Evolutionary conservation across 2,329 filamentous ascomycete genomes (phyloP).

Genomic region (Neonectria neomacrospora): DNA sequence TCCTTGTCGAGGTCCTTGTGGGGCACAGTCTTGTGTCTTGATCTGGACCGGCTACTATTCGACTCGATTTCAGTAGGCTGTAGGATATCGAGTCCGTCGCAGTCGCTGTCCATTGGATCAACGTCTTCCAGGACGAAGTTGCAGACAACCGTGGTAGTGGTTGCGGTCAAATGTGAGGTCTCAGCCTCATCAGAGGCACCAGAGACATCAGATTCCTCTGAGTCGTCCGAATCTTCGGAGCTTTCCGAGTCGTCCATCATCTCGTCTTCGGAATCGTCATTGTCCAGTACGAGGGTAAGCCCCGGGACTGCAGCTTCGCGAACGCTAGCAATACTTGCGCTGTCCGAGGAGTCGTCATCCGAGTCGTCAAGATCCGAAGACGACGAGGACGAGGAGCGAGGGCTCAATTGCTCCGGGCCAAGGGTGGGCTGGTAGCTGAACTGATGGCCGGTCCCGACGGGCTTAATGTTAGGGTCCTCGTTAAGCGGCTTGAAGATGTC

Average conservation of each 20-base stretch:
- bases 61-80: slow-evolving; percentile 61
- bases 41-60: slow-evolving; percentile 54
- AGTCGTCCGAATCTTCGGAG: slow-evolving; percentile 29
- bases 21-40: slow-evolving; percentile 43
- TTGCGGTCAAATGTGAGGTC: slow-evolving; percentile 35
- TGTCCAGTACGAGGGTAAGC: slow-evolving; percentile 23
- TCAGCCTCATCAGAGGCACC: slow-evolving; percentile 40
- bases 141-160: slow-evolving; percentile 36
- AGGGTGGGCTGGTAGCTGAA: slow-evolving; percentile 54
- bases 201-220: slow-evolving; percentile 37
- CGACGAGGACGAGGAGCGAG: slow-evolving; percentile 50
- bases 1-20: slow-evolving; percentile 52
- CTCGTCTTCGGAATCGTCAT: slow-evolving; percentile 32
- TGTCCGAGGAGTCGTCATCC: slow-evolving; percentile 45
- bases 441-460: slow-evolving; percentile 55
- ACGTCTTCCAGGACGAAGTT: slow-evolving; percentile 60
- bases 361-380: slow-evolving; percentile 39
- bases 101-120: slow-evolving; percentile 58
- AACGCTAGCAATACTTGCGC: slow-evolving; percentile 44
- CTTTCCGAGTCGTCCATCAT: slow-evolving; percentile 29
- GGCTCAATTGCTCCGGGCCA: slow-evolving; percentile 51
- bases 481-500: slow-evolving; percentile 46
- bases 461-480: slow-evolving; percentile 55
- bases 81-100: slow-evolving; percentile 56
- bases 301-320: slow-evolving; percentile 38